Base-by-base conservation (phyloP, 257 asterid genomes). In the Capsicum chinense region DNA sequence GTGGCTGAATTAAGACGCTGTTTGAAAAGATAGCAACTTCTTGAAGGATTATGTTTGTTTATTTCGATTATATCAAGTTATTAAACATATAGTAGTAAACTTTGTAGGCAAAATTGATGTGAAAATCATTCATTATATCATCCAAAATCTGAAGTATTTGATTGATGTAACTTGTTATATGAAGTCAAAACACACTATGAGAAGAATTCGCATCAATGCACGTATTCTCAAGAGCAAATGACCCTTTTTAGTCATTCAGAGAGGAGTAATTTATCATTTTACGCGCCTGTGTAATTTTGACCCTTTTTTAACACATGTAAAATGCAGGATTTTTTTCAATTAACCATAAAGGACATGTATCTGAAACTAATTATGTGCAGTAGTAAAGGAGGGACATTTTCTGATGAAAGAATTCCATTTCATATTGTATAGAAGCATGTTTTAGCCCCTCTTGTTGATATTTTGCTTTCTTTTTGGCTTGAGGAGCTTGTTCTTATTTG, bases 1-100 rank as follows among this genome's bases (percentile, higher is more conserved):
- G 97, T 3, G 99, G 99, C 88, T 94, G 98, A 87, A 94, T 91
- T 5, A 26, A 26, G 33, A 26, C 33, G 1, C 33, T 26, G 33
- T 26, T 26, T 26, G 33, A 26, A 26, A 26, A 26, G 33, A 26
- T 26, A 26, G 33, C 33, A 26, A 26, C 33, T 26, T 26, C 33
- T 26, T 26, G 33, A 26, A 26, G 33, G 33, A 26, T 1, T 26
- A 26, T 26, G 33, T 1, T 26, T 26, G 33, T 26, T 26, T 26
- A 26, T 26, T 26, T 26, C 33, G 33, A 26, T 26, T 26, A 26
- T 26, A 26, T 26, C 33, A 26, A 26, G 21, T 58, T 58, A 16
- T 58, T 58, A 58, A 58, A 58, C 63, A 16, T 16, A 58, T 26
- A 26, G 33, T 56, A 15, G 62, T 56, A n/a, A 14, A 58, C 21